Evolutionary conservation across 2,329 filamentous ascomycete species (phyloP), one percentile per base, ranked within the genome.

Genomic region (Aspergillus sp.): DNA sequence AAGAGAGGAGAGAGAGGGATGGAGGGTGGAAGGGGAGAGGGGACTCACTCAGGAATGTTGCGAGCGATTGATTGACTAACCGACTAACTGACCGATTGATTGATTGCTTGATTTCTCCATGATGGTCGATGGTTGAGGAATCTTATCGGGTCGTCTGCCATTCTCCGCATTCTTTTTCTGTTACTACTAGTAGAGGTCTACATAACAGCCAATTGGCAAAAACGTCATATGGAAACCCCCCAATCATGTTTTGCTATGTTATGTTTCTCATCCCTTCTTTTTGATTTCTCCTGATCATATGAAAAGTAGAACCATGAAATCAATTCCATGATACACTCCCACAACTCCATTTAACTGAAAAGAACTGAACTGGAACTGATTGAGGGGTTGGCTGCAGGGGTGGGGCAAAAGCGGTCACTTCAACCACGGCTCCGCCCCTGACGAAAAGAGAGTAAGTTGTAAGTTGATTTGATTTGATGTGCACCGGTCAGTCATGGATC

Each of bases 351-450:
- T 30, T 10, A 30, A 30, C 32, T 11, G 11, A 30, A 17, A 25
- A n/a, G 58, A 52, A 30, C 47, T 30, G 27, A 38, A 60, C 57
- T 56, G 54, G 27, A 38, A 60, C 57, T 56, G 55, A 62, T 56
- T 66, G 64, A 64, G 64, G 63, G 65, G 63, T 64, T 63, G 57
- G 25, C 60, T 63, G 53, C 52, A 59, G 58, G n/a, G 52, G 63
- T 66, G 66, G 64, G 57, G 30, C 36, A n/a, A 13, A 13, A 15
- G 32, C 42, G n/a, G 30, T 36, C 55, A 57, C 25, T 60, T 60
- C 66, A 66, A 68, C 65, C 58, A 68, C 23, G 52, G 57, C 50
- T 56, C 51, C 58, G 63, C 62, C 64, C 64, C 63, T 64, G 62
- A 63, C 54, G 64, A 65, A 60, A 27, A 62, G 57, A 13, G 11